Base-by-base conservation (phyloP, 495 filamentous ascomycete genomes). In the Aspergillus campestris region DNA sequence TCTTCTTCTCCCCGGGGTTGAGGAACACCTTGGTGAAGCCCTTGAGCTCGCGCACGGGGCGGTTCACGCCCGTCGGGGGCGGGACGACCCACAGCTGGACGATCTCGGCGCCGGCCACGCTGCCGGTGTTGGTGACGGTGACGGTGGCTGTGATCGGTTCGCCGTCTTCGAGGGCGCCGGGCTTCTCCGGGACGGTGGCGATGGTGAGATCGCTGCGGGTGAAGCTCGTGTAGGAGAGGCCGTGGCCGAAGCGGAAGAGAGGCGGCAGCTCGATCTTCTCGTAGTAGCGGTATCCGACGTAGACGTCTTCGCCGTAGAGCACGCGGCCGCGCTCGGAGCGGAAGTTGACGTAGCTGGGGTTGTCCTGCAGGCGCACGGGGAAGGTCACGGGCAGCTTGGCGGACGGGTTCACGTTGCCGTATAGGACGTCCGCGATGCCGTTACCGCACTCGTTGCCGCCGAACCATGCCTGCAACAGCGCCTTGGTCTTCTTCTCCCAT, bases 281-380 rank as follows among this genome's bases (percentile, higher is more conserved):
- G 66, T 88, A 94, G 66, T 85, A 84, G 3, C 84, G 71, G 60
- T 94, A 94, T 3, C 87, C 87, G 43, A 94, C 81, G 59, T 84
- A 91, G 39, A 94, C 66, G 47, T 82, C 82, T 61, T 91, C 86
- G 37, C 84, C 83, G 55, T 90, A 90, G 6, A 87, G 67, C 8
- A 89, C 84, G 40, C 81, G 75, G 33, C 78, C 70, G 52, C 86
- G 82, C 62, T 92, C 87, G 42, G 84, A 84, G 6, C 84, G 83
- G 66, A 81, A 89, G 65, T 87, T 89, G 37, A 85, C 62, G 59
- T 80, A 91, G 5, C 80, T 80, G 2, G 86, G 86, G 60, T 83
- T 88, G 51, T 90, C 82, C 57, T 85, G 73, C 1, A 86, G 56
- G 31, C 74, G 71, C 34, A 71, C 69, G 7, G 86, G 86, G 69